Evolutionary conservation across 2,329 filamentous ascomycete genomes (phyloP).

Genomic region (Colletotrichum simmondsii): DNA sequence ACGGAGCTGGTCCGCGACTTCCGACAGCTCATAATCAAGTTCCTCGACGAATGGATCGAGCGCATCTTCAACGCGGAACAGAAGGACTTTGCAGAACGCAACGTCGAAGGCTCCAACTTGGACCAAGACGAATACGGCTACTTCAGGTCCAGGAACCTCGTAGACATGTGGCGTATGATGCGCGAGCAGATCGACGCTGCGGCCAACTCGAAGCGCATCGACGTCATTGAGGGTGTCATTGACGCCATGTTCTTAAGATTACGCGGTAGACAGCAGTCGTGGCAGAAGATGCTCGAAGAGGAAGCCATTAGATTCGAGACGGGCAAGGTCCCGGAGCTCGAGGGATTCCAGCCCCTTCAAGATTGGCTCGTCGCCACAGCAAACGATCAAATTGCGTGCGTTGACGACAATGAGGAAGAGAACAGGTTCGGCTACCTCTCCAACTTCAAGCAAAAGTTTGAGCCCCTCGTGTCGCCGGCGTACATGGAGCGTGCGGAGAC

Average conservation of each 20-base stretch:
- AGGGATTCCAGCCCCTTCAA: conserved; percentile 82
- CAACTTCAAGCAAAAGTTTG: conserved; percentile 86
- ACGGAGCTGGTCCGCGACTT: conserved; percentile 93
- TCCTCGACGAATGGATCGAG: conserved; percentile 97
- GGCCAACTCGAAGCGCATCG: conserved; percentile 83
- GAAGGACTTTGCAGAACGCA: conserved; percentile 82
- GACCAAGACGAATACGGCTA: conserved; percentile 90
- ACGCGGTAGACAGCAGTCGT: conserved; percentile 82
- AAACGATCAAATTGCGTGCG: conserved; percentile 98
- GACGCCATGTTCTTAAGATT: conserved; percentile 95
- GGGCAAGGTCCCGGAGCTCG: conserved; percentile 63
- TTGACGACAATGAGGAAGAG: conserved; percentile 88
- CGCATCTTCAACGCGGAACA: conserved; percentile 87
- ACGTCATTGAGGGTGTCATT: conserved; percentile 94
- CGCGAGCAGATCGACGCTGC: conserved; percentile 91
- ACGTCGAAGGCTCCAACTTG: conserved; percentile 78
- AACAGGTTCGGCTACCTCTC: conserved; percentile 84
- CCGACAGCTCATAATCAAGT: conserved; percentile 92
- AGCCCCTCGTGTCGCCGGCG: conserved; percentile 80
- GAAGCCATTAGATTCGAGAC: conserved; percentile 81
- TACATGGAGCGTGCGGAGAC: conserved; percentile 80
- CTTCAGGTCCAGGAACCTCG: conserved; percentile 90
- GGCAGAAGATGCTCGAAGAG: conserved; percentile 89
- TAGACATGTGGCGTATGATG: conserved; percentile 98
- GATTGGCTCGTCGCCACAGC: conserved; percentile 98